Evolutionary conservation across 805 yeast species (phyloP).

Genomic region (Candida glaebosa): DNA sequence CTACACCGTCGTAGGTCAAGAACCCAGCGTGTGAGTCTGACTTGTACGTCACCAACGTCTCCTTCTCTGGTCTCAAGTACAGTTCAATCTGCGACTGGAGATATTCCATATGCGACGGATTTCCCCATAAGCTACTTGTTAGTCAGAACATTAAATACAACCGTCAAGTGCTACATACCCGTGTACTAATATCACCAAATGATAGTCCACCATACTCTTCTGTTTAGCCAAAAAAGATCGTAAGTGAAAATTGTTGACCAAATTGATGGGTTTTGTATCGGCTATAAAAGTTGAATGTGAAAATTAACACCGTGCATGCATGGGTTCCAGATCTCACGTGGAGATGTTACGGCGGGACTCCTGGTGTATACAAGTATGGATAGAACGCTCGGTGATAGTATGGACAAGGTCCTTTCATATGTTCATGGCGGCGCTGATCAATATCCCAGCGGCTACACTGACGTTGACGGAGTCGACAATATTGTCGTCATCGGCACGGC

Average conservation of each 20-base stretch:
- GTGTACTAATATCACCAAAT: constrained; percentile 70
- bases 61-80: constrained; percentile 18
- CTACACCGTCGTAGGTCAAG: constrained; percentile 83
- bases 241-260: too few relatives aligned
- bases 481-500: constrained; percentile 25
- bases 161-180: constrained; percentile 47
- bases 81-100: constrained; percentile 45
- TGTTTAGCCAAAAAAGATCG: constrained; percentile 1
- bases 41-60: constrained; percentile 41
- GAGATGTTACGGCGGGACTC: not conserved
- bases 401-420: too few relatives aligned
- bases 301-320: not conserved
- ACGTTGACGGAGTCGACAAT: constrained; percentile 80
- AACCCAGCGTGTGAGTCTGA: constrained; percentile 67
- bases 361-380: not conserved
- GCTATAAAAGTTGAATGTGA: not conserved
- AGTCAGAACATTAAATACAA: constrained; percentile 7
- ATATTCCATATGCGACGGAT: constrained; percentile 61
- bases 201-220: constrained; percentile 34
- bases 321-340: not conserved
- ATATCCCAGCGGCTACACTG: constrained; percentile 80
- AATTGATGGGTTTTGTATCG: not conserved
- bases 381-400: not conserved
- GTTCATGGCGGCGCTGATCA: constrained; percentile 29
- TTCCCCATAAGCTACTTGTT: constrained; percentile 61